Conservation (phyloP, 2,329 filamentous ascomycete genomes). For the Epichloe elymi region DNA sequence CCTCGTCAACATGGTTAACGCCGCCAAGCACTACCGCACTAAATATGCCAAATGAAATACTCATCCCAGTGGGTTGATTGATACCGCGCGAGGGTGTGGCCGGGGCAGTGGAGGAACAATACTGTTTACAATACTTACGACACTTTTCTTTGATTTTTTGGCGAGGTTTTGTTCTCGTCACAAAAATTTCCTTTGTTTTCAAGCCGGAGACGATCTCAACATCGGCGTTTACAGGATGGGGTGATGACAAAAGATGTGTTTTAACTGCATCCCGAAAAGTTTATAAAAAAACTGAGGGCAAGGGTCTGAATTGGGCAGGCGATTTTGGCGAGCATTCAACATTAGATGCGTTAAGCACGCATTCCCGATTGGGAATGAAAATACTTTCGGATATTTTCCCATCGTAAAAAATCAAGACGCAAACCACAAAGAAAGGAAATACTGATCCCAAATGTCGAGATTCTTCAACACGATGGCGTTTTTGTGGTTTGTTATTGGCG, state of each 20-base stretch:
- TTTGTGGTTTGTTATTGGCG: background rate
- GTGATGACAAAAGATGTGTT: constrained; percentile 22
- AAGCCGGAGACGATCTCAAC: constrained; percentile 42
- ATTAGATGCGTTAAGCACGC: constrained; percentile 21
- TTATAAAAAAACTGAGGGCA: constrained; percentile 17
- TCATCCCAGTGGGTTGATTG: constrained; percentile 9
- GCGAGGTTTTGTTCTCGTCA: background rate
- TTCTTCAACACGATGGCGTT: constrained; percentile 11
- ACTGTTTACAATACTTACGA: constrained; percentile 19
- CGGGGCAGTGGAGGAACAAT: constrained; percentile 6
- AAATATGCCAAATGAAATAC: constrained; percentile 59
- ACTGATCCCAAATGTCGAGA: constrained; percentile 2
- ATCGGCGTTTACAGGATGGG: constrained; percentile 37
- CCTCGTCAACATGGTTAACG: constrained; percentile 92
- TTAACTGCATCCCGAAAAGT: constrained; percentile 22
- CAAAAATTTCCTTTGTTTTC: constrained; percentile 15
- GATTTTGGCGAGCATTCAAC: constrained; percentile 26
- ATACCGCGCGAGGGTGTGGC: constrained; percentile 7
- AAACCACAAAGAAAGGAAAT: constrained; percentile 1
- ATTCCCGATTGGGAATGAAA: constrained; percentile 18
- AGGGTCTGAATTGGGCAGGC: constrained; percentile 10
- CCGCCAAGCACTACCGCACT: constrained; percentile 89
- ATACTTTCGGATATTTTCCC: constrained; percentile 10
- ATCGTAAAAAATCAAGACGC: constrained; percentile 11
- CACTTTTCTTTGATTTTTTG: constrained; percentile 13